Evolutionary conservation across 1,284 basidiomycete genomes (phyloP), one percentile per base, ranked within the genome.

Genomic region (Heterobasidion parviporum): DNA sequence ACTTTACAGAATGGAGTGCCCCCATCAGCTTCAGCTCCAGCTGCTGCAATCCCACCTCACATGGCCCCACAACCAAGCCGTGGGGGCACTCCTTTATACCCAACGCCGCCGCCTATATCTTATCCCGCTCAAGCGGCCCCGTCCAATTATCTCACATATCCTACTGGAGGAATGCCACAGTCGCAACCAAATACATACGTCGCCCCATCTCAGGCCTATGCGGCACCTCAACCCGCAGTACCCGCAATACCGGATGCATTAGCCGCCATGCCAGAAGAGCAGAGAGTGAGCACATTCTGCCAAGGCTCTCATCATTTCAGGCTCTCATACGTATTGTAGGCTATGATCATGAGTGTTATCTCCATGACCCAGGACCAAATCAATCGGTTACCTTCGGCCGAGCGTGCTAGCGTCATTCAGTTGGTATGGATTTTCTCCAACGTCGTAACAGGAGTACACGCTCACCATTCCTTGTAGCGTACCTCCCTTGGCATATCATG

Each of bases 301-400:
- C 76, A 78, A 61, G 61, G 56, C 45, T 57, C 50, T 55, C 50
- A 53, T 52, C 15, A 50, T 53, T n/a, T 34, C 36, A 20, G 14
- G 50, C 26, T 50, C 20, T 32, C 16, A 48, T 10, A 14, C 12
- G 34, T 12, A 18, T 26, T 53, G 2, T 57, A 87, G 85, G 78
- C 79, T 32, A 75, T 87, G 65, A 81, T 89, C 26, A 74, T 87
- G 72, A 78, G 79, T 50, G 80, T 89, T 8, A 65, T 88, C 52
- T 73, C 79, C 15, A 85, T 89, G 84, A 83, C 83, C 1, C 79
- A 82, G 3, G 86, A 88, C 52, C 82, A 89, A 63, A 79, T 89
- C 54, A 77, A 79, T 56, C 70, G 71, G 62, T 68, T 88, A 33
- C 79, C 84, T 5, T 80, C 81, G 1, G 67, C 74, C 2, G 85